Base-by-base conservation (phyloP, 345 rosid species). In the Conringia planisiliqua region DNA sequence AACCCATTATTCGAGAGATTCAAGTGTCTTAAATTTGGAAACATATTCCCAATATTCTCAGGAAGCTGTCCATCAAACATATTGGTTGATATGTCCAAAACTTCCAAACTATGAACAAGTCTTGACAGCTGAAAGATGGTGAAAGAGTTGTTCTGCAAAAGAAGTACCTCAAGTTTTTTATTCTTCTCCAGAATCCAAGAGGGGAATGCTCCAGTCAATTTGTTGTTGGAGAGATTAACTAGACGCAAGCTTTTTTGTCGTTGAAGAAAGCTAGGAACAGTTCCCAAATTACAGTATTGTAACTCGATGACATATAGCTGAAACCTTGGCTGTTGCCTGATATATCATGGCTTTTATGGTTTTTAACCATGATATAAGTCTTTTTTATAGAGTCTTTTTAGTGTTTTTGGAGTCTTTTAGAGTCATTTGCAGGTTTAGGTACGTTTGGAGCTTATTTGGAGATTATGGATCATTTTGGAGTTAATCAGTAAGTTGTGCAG, bases 211-310 rank as follows among this genome's bases (percentile, higher is more conserved):
- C 70, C 79, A 0, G 2, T 26, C 12, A 61, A 52, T 22, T 50
- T 76, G 12, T 61, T 76, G 13, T 54, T 8, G 22, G 79, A 76
- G 22, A 76, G 56, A 38, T 76, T 65, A n/a, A 75, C 27, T 4
- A 62, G 3, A 7, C 56, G 30, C 52, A 75, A 33, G 4, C n/a
- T 38, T 1, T 48, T 39, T 5, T 75, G 74, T 10, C 51, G 42
- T 6, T 3, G 17, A 7, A 75, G 64, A 61, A 68, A 61, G 3
- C 17, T 61, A 0, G 77, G 77, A 26, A 54, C 44, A 0, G 0
- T 10, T 18, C 14, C 24, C 33, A 59, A 13, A 22, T 50, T 62
- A 5, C 64, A 73, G 3, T 63, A 0, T 0, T 40, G 32, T 73
- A 73, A 22, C 0, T 62, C 33, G 0, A 61, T 38, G 12, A 60